phyloP scores from a whole-genome alignment of 139 green algal species.

The Choricystis sp. region DNA sequence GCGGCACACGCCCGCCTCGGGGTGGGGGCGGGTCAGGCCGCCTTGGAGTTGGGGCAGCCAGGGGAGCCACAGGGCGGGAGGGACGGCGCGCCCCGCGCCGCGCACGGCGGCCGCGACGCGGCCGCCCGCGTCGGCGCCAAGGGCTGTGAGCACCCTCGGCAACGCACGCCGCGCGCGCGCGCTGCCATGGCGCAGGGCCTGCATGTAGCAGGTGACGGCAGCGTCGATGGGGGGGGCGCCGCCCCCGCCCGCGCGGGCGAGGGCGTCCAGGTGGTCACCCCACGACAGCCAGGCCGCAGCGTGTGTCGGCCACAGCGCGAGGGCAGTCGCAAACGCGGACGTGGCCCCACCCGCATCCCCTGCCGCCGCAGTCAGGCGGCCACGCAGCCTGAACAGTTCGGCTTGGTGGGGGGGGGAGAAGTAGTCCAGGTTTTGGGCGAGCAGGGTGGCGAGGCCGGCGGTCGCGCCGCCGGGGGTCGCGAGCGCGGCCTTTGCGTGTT shows the following conservation, averaged over 20 bases:
- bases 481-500: constrained; percentile 62
- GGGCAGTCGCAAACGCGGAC: constrained; percentile 50
- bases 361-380: neutral
- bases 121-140: constrained; percentile 69
- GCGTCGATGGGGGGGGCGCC: neutral
- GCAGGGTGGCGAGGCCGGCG: neutral
- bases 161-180: constrained; percentile 41
- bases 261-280: constrained; percentile 71
- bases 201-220: constrained; percentile 63
- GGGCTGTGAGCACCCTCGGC: constrained; percentile 65
- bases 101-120: constrained; percentile 15
- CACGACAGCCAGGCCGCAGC: constrained; percentile 81
- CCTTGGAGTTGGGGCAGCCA: constrained; percentile 85
- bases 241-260: neutral
- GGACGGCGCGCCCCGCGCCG: constrained; percentile 18
- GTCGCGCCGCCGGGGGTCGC: constrained; percentile 16
- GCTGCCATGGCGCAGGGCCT: constrained; percentile 43
- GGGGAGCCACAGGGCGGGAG: constrained; percentile 79
- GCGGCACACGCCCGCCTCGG: constrained; percentile 50
- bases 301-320: constrained; percentile 57
- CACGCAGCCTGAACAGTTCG: constrained; percentile 70
- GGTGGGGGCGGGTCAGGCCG: constrained; percentile 53
- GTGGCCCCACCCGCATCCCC: constrained; percentile 29
- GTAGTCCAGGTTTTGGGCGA: constrained; percentile 78
- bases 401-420: constrained; percentile 68